Evolutionary conservation across 805 yeast species (phyloP).

Genomic region (Debaryomyces hansenii): DNA sequence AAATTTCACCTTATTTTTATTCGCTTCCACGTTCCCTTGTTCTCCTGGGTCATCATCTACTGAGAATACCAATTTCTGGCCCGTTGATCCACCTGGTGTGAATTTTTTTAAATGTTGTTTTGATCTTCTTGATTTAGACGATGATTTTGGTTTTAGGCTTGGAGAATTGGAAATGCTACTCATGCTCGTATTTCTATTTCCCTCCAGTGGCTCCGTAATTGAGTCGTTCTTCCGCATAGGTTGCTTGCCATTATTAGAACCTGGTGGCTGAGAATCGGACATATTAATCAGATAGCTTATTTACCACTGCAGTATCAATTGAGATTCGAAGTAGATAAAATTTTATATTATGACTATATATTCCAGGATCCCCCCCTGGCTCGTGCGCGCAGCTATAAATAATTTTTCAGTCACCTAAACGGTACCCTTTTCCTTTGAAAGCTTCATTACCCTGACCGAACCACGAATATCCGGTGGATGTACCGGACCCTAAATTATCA

Average conservation of each 20-base stretch:
- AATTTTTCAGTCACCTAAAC: conserved; percentile 27
- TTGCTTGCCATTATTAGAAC: background rate
- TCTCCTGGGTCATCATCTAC: conserved; percentile 84
- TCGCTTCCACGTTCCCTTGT: conserved; percentile 43
- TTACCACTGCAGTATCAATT: background rate
- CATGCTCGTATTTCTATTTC: conserved; percentile 5
- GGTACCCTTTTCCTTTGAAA: conserved; percentile 37
- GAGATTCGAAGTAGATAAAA: no score
- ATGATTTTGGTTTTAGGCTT: conserved; percentile 11
- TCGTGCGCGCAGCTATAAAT: background rate
- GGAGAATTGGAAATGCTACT: conserved; percentile 13
- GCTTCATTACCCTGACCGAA: conserved; percentile 11
- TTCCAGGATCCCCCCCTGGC: background rate
- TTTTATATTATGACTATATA: no score
- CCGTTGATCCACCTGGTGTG: conserved; percentile 10
- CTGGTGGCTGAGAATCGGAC: background rate
- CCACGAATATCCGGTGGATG: conserved; percentile 11
- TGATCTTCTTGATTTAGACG: conserved; percentile 17
- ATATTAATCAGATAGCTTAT: background rate
- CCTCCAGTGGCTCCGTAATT: background rate
- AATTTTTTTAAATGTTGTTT: conserved; percentile 34
- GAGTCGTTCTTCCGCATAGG: background rate
- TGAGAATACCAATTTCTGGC: conserved; percentile 52
- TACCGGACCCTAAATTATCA: background rate
- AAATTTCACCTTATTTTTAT: conserved; percentile 30